phyloP scores from a whole-genome alignment of 192 early-diverging fungal species.

The Coemansia sp. region DNA sequence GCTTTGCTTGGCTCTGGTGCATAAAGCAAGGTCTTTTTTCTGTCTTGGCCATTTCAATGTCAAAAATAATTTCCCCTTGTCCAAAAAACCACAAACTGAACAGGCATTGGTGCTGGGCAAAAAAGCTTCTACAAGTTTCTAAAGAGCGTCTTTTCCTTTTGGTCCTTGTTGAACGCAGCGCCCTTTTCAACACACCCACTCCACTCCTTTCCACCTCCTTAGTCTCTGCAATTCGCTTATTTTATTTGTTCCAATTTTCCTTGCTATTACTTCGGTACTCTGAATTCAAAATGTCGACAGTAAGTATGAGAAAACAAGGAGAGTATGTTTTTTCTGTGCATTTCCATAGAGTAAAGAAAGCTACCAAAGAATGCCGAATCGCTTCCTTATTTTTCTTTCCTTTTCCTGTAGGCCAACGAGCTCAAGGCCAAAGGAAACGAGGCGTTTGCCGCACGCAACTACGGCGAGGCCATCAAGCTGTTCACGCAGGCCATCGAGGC shows the following conservation, averaged over 20 bases:
- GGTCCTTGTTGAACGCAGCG: not conserved
- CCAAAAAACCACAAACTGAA: not conserved
- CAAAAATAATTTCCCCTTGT: not conserved
- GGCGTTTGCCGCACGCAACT: conserved; percentile 79
- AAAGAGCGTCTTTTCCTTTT: not conserved
- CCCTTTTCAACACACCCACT: too few species aligned
- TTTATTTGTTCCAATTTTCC: not conserved
- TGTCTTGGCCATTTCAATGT: too few species aligned
- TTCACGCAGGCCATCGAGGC: conserved; percentile 87
- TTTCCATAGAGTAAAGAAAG: not conserved
- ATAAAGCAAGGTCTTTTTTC: too few species aligned
- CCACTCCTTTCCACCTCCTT: not conserved
- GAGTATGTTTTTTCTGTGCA: not conserved
- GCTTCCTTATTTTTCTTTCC: not conserved
- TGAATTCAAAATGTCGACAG: conserved; percentile 5
- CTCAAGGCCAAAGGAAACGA: conserved; percentile 82
- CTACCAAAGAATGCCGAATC: not conserved
- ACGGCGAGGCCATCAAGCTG: conserved; percentile 70
- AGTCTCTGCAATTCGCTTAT: not conserved
- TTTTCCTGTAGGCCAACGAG: conserved; percentile 61
- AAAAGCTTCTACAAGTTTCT: not conserved
- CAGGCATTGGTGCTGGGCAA: not conserved
- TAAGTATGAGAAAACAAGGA: not conserved
- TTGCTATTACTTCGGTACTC: not conserved
- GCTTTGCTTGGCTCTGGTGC: too few species aligned